A percentile compares a stretch with the other conserved stretches of the same genome.
Evolutionary conservation across 495 filamentous ascomycete species (phyloP).

Genomic region (Choiromyces venosus): DNA sequence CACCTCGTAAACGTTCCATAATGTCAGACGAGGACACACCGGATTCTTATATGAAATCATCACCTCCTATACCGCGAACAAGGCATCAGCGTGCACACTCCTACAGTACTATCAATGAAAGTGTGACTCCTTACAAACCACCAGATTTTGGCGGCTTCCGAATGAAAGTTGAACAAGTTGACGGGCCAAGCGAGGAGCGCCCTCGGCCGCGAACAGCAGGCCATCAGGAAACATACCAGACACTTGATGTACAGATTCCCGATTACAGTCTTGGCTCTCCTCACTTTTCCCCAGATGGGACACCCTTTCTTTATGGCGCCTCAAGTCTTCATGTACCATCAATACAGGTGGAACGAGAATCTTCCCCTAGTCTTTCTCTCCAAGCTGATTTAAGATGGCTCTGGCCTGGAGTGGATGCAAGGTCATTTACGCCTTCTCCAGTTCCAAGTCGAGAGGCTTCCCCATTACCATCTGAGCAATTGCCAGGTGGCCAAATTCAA

Average conservation of each 20-base stretch:
- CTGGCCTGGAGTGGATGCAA: conserved; percentile 47
- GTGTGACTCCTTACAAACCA: conserved; percentile 45
- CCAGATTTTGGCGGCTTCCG: conserved; percentile 58
- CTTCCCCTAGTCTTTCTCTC: conserved; percentile 52
- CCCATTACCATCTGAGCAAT: conserved; percentile 39
- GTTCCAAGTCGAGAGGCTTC: conserved; percentile 38
- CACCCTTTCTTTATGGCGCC: conserved; percentile 73
- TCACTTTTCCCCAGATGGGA: conserved; percentile 71
- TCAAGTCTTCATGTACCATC: conserved; percentile 50
- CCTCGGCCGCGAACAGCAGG: conserved; percentile 61
- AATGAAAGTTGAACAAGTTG: conserved; percentile 74
- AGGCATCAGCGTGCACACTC: conserved; percentile 56
- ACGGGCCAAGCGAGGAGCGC: conserved; percentile 57
- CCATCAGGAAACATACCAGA: conserved; percentile 49
- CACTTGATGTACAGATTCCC: conserved; percentile 75
- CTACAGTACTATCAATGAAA: conserved; percentile 58
- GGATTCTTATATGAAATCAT: conserved; percentile 38
- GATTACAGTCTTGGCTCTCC: conserved; percentile 80
- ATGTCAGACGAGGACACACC: conserved; percentile 20
- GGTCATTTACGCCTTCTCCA: conserved; percentile 35
- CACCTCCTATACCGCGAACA: conserved; percentile 42
- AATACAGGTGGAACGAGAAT: conserved; percentile 36
- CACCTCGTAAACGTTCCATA: conserved; percentile 26
- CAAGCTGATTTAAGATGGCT: conserved; percentile 47
- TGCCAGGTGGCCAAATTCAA: conserved; percentile 40